These are phyloP conservation scores for Microstegium vimineum DNA, from an alignment of 176 grass and related monocot genomes.

Conservation along the genomic window DNA sequence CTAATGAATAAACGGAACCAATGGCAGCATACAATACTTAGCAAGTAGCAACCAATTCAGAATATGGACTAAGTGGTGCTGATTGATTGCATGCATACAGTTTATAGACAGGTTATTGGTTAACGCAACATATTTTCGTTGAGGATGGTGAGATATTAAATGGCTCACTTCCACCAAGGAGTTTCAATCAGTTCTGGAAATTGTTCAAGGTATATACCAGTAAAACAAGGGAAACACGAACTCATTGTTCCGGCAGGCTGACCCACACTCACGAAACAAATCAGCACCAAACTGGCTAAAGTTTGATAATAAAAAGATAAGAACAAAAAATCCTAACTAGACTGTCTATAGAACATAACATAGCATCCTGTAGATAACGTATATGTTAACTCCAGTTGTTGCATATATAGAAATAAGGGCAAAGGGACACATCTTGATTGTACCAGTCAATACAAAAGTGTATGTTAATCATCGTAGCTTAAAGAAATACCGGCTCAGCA, in stretches of 20 bases:
- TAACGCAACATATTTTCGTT: background rate
- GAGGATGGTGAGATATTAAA: background rate
- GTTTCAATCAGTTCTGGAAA: background rate
- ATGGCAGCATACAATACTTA: background rate
- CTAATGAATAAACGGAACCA: background rate
- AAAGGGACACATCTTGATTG: background rate
- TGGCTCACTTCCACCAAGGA: background rate
- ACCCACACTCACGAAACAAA: background rate
- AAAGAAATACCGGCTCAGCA: conserved; percentile 88
- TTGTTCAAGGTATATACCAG: background rate
- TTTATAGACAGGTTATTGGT: background rate
- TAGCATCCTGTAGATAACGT: background rate
- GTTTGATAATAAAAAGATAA: background rate
- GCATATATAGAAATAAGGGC: background rate
- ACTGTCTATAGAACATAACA: background rate
- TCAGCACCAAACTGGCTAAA: background rate
- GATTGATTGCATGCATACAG: background rate
- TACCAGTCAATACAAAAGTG: conserved; percentile 16
- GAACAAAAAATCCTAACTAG: background rate
- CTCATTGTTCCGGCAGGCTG: background rate
- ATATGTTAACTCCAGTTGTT: background rate
- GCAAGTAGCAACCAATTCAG: background rate
- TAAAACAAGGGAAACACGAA: background rate
- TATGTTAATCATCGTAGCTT: conserved; percentile 1
- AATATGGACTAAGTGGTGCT: background rate